Evolutionary conservation across 495 filamentous ascomycete genomes (phyloP).

Genomic region (Margaritispora aquatica): DNA sequence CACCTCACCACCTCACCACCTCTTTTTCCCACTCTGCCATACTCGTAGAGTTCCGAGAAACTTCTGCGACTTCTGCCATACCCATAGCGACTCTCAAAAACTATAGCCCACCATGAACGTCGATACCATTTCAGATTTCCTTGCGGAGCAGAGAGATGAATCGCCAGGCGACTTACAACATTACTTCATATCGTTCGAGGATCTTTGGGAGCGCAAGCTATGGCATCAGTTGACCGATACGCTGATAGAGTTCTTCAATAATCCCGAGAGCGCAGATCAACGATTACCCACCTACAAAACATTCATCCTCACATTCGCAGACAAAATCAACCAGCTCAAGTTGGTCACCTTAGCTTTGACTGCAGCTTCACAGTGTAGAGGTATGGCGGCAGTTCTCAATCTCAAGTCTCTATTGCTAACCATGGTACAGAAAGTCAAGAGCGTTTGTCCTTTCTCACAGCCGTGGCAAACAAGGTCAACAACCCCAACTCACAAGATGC

Average conservation of each 20-base stretch:
- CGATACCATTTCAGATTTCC: slow-evolving; percentile 83
- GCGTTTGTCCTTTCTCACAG: slow-evolving; percentile 78
- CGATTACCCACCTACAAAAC: slow-evolving; percentile 85
- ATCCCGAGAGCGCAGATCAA: slow-evolving; percentile 72
- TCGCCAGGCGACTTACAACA: slow-evolving; percentile 83
- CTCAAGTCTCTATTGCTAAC: slow-evolving; percentile 7
- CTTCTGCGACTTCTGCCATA: background rate
- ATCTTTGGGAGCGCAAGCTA: slow-evolving; percentile 96
- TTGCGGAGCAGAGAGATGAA: slow-evolving; percentile 77
- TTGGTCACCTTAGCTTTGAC: slow-evolving; percentile 84
- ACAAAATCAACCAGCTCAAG: slow-evolving; percentile 98
- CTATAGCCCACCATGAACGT: slow-evolving; percentile 21
- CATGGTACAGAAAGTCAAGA: slow-evolving; percentile 69
- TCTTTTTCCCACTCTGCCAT: background rate
- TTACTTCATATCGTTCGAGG: slow-evolving; percentile 88
- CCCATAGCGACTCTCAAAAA: background rate
- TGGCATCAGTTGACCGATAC: slow-evolving; percentile 97
- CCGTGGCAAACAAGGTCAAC: slow-evolving; percentile 82
- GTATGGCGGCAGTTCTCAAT: slow-evolving; percentile 36
- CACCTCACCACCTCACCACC: background rate
- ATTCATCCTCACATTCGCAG: slow-evolving; percentile 93
- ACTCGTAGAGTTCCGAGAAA: background rate
- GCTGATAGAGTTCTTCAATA: slow-evolving; percentile 82
- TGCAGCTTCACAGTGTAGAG: slow-evolving; percentile 79
- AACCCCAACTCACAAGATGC: slow-evolving; percentile 92